Base-by-base conservation (phyloP, 176 grass and related monocot genomes). In the Cenchrus purpureus region DNA sequence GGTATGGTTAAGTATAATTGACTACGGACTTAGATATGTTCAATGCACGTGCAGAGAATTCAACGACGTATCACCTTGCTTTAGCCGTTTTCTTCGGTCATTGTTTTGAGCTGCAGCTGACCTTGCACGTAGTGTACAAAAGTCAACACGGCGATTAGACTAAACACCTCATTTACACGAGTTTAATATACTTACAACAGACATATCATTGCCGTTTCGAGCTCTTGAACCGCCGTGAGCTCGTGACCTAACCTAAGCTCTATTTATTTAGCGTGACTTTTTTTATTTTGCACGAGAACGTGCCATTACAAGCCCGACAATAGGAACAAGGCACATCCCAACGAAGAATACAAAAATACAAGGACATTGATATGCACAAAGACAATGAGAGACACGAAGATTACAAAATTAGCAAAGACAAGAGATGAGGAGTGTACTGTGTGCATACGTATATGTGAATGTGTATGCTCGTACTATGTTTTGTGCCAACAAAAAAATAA, bases 41-140 rank as follows among this genome's bases (percentile, higher is more conserved):
- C n/a, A 25, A 29, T 12, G 58, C 77, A 65, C 77, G 60, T 79
- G 77, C 60, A 65, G 15, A 10, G 20, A 66, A 52, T 79, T 79
- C 45, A 66, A 79, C 42, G 8, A 5, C 43, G 56, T 12, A 29
- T 75, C 17, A 48, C 42, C 12, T 46, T 57, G 16, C 31, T 68
- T 14, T 80, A 12, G 22, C 40, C 20, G 55, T 25, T 25, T 25
- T 12, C 28, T 56, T 25, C 3, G 19, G 4, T 42, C 73, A 19
- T 37, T 75, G 73, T 56, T 74, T 75, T 75, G 40, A 11, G 40
- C 37, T 19, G 17, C 40, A 44, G 37, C 37, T 68, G 15, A 68
- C 37, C 68, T 45, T 20, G 10, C 67, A 19, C 48, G 17, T 22
- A 13, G 44, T 13, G 20, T 71, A 22, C 46, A n/a, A 46, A 71